Evolutionary conservation across 371 early-diverging fungal genomes (phyloP).

Genomic region (Dichotomocladium elegans): DNA sequence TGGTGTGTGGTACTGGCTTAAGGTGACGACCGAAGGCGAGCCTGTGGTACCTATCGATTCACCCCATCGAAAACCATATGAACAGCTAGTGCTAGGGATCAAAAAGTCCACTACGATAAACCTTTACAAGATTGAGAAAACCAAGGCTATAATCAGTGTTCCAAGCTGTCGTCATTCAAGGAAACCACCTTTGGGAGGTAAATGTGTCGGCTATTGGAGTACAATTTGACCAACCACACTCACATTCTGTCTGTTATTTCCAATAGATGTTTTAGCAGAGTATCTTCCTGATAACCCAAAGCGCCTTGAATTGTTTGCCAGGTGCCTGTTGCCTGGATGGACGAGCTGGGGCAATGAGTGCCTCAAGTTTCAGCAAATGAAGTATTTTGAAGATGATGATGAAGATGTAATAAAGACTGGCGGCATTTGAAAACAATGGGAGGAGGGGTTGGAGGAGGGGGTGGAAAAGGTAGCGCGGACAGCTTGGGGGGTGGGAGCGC

Average conservation of each 20-base stretch:
- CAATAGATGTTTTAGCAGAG: slow-evolving; percentile 19
- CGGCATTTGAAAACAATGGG: neutral
- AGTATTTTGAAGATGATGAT: slow-evolving; percentile 20
- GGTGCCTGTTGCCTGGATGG: slow-evolving; percentile 61
- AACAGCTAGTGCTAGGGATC: slow-evolving; percentile 56
- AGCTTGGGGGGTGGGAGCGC: neutral
- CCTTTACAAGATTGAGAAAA: neutral
- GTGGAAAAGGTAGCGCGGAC: neutral
- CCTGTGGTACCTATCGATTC: slow-evolving; percentile 51
- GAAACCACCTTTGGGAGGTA: slow-evolving; percentile 62
- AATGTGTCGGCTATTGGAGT: neutral
- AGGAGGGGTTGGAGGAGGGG: neutral
- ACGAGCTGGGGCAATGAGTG: slow-evolving; percentile 78
- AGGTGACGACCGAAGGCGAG: slow-evolving; percentile 52
- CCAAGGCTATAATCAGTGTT: slow-evolving; percentile 45
- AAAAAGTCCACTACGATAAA: neutral
- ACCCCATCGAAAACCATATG: slow-evolving; percentile 66
- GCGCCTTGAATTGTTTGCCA: slow-evolving; percentile 70
- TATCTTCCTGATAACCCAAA: slow-evolving; percentile 22
- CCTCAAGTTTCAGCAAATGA: slow-evolving; percentile 54
- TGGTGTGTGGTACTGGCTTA: slow-evolving; percentile 69
- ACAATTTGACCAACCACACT: no score
- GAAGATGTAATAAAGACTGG: neutral
- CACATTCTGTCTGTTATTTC: neutral
- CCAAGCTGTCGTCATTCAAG: slow-evolving; percentile 62